phyloP scores from a whole-genome alignment of 1,139 yeast genomes.

The Geotrichum histeridarum region DNA sequence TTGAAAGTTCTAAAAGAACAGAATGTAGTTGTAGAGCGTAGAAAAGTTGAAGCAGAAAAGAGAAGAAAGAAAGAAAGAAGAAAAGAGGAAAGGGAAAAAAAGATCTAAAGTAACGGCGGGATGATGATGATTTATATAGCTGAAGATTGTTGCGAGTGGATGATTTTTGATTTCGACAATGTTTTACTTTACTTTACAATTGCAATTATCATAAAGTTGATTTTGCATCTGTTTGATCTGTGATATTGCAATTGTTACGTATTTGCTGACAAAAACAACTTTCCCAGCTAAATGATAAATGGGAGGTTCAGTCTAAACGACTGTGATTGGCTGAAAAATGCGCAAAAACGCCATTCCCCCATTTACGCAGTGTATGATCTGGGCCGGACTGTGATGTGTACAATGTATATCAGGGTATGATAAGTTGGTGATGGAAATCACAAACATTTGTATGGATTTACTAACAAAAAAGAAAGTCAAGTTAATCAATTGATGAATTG shows the following conservation, averaged over 20 bases:
- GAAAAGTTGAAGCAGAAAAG: conserved; percentile 7
- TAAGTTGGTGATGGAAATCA: no score
- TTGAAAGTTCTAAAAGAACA: neutral
- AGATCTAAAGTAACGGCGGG: neutral
- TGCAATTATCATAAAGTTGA: no score
- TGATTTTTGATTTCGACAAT: neutral
- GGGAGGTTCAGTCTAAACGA: neutral
- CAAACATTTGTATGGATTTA: no score
- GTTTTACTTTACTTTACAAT: no score
- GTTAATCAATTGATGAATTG: no score
- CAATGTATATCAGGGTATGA: conserved; percentile 7
- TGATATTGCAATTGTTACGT: neutral
- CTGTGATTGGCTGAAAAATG: conserved; percentile 18
- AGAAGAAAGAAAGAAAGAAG: conserved; percentile 11
- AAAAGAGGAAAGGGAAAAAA: conserved; percentile 23
- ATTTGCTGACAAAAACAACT: neutral
- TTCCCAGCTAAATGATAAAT: neutral
- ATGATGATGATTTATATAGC: neutral
- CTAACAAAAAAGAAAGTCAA: no score
- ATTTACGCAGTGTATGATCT: conserved; percentile 16
- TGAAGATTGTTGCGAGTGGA: neutral
- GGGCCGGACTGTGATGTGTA: conserved; percentile 17
- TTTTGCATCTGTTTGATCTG: neutral
- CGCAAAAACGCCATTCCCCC: conserved; percentile 17
- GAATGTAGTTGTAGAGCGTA: neutral